These are phyloP conservation scores for Murraya koenigii DNA, from an alignment of 345 rosid genomes.

Conservation along the genomic window DNA sequence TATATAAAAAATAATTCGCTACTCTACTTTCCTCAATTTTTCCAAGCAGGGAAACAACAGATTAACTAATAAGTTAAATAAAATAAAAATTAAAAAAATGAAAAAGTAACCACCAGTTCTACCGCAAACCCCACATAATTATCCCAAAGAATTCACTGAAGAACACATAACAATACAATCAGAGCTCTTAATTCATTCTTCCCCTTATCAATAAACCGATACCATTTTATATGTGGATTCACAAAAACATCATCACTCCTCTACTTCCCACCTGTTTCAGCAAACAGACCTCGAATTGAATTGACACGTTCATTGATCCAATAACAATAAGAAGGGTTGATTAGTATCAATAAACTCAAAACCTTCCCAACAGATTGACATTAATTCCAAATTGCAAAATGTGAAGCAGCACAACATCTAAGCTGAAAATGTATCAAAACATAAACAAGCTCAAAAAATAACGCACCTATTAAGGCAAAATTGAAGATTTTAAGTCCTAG, in stretches of 20 bases:
- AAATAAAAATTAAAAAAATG: too few species aligned
- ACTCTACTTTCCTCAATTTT: too few species aligned
- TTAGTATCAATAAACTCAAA: background rate
- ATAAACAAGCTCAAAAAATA: background rate
- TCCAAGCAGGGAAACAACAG: too few species aligned
- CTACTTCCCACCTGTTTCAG: background rate
- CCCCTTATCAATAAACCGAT: too few species aligned
- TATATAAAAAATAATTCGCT: too few species aligned
- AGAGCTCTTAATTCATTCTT: background rate
- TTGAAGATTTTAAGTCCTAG: background rate
- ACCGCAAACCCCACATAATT: background rate
- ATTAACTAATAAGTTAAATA: too few species aligned
- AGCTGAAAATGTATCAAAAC: background rate
- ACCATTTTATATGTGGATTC: background rate
- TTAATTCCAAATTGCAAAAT: background rate
- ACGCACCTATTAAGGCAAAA: background rate
- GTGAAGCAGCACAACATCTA: background rate
- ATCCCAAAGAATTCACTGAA: background rate
- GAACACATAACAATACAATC: background rate
- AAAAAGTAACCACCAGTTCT: background rate
- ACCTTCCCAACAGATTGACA: background rate
- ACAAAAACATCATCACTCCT: background rate
- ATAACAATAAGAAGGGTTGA: background rate
- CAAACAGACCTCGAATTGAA: background rate
- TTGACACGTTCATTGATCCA: background rate